Evolutionary conservation across 1,284 basidiomycete genomes (phyloP).

Genomic region (Paramarasmius palmivorus): DNA sequence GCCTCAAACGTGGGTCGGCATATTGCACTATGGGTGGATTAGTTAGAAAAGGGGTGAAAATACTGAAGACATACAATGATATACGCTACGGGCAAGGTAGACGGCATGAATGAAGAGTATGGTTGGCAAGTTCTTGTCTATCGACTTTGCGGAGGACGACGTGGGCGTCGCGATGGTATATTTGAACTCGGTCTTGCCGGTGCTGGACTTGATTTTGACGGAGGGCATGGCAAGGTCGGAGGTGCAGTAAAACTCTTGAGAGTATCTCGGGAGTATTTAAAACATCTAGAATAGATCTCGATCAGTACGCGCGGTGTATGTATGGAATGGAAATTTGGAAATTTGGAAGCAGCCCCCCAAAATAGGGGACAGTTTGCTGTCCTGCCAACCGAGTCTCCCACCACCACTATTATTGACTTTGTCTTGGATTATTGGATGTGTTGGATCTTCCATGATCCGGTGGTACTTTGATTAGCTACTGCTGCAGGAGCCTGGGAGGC

Average conservation of each 20-base stretch:
- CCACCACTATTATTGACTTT: too few species aligned
- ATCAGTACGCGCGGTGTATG: too few species aligned
- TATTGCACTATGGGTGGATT: constrained; percentile 12
- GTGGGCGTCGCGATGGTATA: constrained; percentile 11
- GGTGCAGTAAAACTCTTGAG: neutral
- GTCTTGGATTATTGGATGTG: too few species aligned
- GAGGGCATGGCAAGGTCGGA: neutral
- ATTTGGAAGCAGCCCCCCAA: too few species aligned
- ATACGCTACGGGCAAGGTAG: constrained; percentile 31
- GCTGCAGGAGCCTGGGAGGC: too few species aligned
- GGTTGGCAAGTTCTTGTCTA: constrained; percentile 10
- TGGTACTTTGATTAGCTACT: too few species aligned
- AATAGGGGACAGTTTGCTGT: too few species aligned
- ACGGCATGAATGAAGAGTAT: constrained; percentile 13
- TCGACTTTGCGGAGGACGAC: constrained; percentile 5
- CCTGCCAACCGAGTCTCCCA: too few species aligned
- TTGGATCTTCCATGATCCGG: too few species aligned
- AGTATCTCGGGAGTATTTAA: too few species aligned
- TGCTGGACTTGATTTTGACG: neutral
- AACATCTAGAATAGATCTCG: too few species aligned
- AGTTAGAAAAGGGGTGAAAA: neutral
- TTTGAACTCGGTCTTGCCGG: constrained; percentile 3
- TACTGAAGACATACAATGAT: constrained; percentile 30
- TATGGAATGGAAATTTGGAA: too few species aligned
- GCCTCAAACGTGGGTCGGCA: constrained; percentile 12